Evolutionary conservation across 2,329 filamentous ascomycete species (phyloP).

Genomic region (Drechslerella dactyloides): DNA sequence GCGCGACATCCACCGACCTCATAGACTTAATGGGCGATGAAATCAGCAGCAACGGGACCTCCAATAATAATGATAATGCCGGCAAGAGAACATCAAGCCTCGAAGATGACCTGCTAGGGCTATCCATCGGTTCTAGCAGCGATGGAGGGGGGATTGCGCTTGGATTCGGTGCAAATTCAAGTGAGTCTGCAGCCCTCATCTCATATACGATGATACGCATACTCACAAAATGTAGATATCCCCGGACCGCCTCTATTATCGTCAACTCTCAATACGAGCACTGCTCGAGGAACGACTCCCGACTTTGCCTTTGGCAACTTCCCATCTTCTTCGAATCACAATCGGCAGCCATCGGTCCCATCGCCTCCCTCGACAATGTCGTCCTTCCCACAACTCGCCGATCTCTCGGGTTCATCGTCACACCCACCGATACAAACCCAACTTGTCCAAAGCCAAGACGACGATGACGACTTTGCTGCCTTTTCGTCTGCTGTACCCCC

Average conservation of each 20-base stretch:
- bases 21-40: constrained; percentile 81
- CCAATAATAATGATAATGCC: constrained; percentile 56
- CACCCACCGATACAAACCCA: constrained; percentile 57
- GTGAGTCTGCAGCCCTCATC: constrained; percentile 64
- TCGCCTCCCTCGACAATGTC: constrained; percentile 60
- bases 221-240: constrained; percentile 62
- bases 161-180: constrained; percentile 74
- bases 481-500: constrained; percentile 85
- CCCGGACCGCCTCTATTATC: constrained; percentile 70
- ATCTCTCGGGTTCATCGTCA: constrained; percentile 63
- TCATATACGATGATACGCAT: constrained; percentile 39
- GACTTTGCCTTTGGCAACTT: constrained; percentile 50
- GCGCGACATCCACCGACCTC: constrained; percentile 61
- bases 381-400: constrained; percentile 63
- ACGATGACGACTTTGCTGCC: constrained; percentile 88
- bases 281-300: constrained; percentile 59
- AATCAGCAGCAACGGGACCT: constrained; percentile 66
- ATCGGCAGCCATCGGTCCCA: constrained; percentile 48
- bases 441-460: constrained; percentile 58
- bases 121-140: constrained; percentile 75
- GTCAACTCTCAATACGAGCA: constrained; percentile 68
- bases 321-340: constrained; percentile 45
- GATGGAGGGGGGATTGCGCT: constrained; percentile 83
- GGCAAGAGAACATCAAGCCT: constrained; percentile 68
- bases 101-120: constrained; percentile 87